Percentiles rank a stretch among this genome's conserved stretches.
Evolutionary conservation across 2,329 filamentous ascomycete species (phyloP).

Genomic region (Penicillium digitatum): DNA sequence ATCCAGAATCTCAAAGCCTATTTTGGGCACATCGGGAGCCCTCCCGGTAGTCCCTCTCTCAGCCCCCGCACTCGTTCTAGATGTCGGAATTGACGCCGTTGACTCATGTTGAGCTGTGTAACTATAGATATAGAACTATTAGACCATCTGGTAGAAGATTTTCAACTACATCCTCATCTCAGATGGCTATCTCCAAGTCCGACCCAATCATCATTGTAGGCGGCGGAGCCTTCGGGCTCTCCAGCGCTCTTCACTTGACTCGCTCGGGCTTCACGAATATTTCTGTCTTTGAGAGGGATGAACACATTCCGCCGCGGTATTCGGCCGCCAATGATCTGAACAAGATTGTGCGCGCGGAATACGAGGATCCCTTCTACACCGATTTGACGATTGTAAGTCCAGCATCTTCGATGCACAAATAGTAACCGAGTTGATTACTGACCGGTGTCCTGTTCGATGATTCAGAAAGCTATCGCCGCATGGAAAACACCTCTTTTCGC

Average conservation of each 20-base stretch:
- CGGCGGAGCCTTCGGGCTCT: slow-evolving; percentile 51
- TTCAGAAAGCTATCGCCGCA: slow-evolving; percentile 49
- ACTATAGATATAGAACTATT: slow-evolving; percentile 10
- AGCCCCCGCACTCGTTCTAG: not conserved
- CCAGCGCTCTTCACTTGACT: slow-evolving; percentile 48
- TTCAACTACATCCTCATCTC: not conserved
- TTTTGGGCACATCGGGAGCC: slow-evolving; percentile 6
- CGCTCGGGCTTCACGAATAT: slow-evolving; percentile 46
- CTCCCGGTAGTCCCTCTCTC: slow-evolving; percentile 12
- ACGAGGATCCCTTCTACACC: slow-evolving; percentile 56
- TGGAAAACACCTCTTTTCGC: slow-evolving; percentile 54
- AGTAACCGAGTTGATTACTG: not conserved
- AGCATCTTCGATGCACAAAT: not conserved
- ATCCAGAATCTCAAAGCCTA: not conserved
- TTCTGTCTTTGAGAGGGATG: slow-evolving; percentile 47
- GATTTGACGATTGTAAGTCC: slow-evolving; percentile 49
- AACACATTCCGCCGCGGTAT: slow-evolving; percentile 46
- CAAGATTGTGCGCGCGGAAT: slow-evolving; percentile 59
- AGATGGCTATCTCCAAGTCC: slow-evolving; percentile 20
- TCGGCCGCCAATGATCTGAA: slow-evolving; percentile 60
- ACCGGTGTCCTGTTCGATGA: not conserved
- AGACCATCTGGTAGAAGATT: not conserved
- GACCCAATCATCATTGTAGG: slow-evolving; percentile 39
- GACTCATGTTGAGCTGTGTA: not conserved
- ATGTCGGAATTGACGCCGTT: slow-evolving; percentile 1